Percentiles rank a stretch among this genome's conserved stretches.
These are phyloP conservation scores for Coniella lustricola DNA, from an alignment of 2,329 filamentous ascomycete genomes.

Conservation along the genomic window DNA sequence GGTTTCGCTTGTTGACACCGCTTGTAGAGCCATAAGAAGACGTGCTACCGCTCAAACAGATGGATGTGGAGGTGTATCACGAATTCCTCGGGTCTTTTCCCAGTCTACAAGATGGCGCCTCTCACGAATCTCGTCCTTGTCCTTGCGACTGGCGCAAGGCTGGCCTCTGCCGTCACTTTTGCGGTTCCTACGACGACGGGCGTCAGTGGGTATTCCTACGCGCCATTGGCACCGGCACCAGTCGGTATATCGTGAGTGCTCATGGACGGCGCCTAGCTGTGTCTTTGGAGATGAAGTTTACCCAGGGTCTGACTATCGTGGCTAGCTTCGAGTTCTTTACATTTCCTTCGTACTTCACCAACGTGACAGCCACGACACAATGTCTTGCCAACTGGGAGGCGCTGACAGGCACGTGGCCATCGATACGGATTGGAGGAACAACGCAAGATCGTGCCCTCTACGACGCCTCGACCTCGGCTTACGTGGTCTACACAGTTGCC, in stretches of 20 bases:
- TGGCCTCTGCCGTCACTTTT: constrained; percentile 12
- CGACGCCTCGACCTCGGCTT: constrained; percentile 35
- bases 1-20: too few relatives aligned
- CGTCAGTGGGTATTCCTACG: constrained; percentile 6
- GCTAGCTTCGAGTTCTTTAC: constrained; percentile 48
- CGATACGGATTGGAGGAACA: constrained; percentile 51
- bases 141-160: constrained; percentile 1
- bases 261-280: too few relatives aligned
- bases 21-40: too few relatives aligned
- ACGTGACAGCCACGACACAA: constrained; percentile 41
- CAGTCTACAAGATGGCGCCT: background rate
- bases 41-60: too few relatives aligned
- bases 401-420: constrained; percentile 44
- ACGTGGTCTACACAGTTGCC: constrained; percentile 45
- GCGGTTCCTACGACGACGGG: constrained; percentile 9
- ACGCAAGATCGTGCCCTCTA: constrained; percentile 50
- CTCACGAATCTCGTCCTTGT: background rate
- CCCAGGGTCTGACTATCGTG: background rate
- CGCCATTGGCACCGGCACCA: constrained; percentile 12
- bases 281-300: background rate
- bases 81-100: too few relatives aligned
- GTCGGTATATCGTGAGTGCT: constrained; percentile 14
- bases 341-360: constrained; percentile 46
- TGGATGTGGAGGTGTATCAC: too few relatives aligned
- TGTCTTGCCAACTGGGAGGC: constrained; percentile 46